phyloP scores from a whole-genome alignment of 208 protist genomes.

The Acanthamoeba sp. region DNA sequence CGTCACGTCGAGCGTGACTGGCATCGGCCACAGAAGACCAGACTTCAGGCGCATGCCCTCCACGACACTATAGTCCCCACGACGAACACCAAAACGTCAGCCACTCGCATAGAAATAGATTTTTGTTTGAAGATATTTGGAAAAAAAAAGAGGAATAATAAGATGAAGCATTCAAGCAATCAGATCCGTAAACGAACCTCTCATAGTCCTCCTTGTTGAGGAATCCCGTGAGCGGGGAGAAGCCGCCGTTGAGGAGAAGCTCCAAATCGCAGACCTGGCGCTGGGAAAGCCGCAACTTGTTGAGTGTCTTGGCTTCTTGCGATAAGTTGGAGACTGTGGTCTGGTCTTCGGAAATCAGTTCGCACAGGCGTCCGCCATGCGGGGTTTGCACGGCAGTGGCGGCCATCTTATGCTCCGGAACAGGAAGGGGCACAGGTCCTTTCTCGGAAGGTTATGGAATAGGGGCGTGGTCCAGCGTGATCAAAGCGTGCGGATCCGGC shows the following conservation, averaged over 20 bases:
- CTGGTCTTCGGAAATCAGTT: neutral
- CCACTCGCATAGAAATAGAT: too few species aligned
- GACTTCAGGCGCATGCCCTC: conserved; percentile 79
- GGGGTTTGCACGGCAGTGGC: neutral
- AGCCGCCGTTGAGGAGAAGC: conserved; percentile 90
- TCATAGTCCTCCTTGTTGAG: conserved; percentile 90
- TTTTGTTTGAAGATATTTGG: too few species aligned
- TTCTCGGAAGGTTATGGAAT: neutral
- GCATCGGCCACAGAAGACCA: conserved; percentile 82
- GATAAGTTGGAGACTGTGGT: neutral
- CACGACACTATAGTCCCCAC: neutral
- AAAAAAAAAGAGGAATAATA: conserved; percentile 1
- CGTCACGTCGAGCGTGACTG: conserved; percentile 83
- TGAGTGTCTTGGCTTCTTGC: neutral
- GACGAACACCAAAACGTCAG: neutral
- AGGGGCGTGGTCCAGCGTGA: neutral
- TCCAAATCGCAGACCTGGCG: conserved; percentile 92
- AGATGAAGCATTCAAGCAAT: neutral
- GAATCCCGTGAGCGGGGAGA: conserved; percentile 91
- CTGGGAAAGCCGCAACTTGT: conserved; percentile 85
- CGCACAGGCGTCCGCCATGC: conserved; percentile 34
- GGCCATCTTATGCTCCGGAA: neutral
- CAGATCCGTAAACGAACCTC: conserved; percentile 74
- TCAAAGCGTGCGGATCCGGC: neutral
- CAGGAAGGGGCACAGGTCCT: neutral